phyloP scores from a whole-genome alignment of 306 rosid genomes.

The Pyrus communis region DNA sequence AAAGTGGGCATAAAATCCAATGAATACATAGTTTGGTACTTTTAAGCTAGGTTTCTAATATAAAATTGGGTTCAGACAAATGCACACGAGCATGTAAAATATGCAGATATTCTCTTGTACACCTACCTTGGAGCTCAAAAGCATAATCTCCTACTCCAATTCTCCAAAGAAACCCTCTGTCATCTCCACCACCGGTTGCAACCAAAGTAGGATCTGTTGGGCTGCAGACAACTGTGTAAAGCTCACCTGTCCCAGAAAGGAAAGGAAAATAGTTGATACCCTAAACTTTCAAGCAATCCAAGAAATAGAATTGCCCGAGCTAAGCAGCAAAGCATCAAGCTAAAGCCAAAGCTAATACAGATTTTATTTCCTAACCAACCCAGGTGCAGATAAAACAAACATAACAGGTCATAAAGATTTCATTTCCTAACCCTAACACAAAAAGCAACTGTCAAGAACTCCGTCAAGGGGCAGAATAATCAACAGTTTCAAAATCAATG shows the following conservation, averaged over 20 bases:
- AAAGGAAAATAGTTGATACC: background rate
- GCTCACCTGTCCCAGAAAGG: slow-evolving; percentile 45
- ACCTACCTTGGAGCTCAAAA: slow-evolving; percentile 63
- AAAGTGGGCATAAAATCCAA: background rate
- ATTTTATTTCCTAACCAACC: too few species aligned
- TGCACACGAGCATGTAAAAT: background rate
- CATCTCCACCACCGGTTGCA: slow-evolving; percentile 88
- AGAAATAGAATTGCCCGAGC: background rate
- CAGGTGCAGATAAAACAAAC: background rate
- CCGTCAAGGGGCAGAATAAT: background rate
- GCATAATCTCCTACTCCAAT: slow-evolving; percentile 81
- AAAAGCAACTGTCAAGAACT: background rate
- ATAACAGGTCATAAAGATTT: background rate
- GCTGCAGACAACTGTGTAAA: slow-evolving; percentile 75
- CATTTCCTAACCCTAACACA: background rate
- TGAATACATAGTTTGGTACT: background rate
- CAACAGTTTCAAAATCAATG: background rate
- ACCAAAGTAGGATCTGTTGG: slow-evolving; percentile 64
- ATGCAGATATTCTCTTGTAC: background rate
- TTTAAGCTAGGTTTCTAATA: background rate
- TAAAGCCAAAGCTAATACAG: background rate
- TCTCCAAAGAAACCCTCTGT: slow-evolving; percentile 84
- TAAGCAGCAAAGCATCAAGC: background rate
- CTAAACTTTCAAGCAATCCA: background rate
- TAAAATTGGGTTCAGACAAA: background rate